Base-by-base conservation (phyloP, 2,329 filamentous ascomycete genomes). In the Neonectria hederae region DNA sequence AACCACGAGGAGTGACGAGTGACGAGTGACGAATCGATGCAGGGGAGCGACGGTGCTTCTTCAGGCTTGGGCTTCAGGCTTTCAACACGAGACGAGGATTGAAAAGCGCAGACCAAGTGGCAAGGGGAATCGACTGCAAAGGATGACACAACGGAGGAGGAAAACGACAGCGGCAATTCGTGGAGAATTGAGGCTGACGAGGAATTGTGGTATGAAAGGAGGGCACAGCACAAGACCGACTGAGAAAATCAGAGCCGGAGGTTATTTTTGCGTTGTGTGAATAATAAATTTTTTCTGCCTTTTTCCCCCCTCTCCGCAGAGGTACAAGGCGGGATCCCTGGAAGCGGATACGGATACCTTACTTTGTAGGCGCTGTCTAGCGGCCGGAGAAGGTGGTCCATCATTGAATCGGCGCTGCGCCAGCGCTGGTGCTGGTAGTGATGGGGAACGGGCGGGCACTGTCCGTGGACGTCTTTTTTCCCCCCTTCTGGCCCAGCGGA, bases 221-320 rank as follows among this genome's bases (percentile, higher is more conserved):
- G 73, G 71, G 70, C 69, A 73, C 72, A 63, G 63, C 66, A 73
- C 68, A 66, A 63, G 62, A 71, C 71, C 63, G 63, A 63, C 62
- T 69, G 61, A 67, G 69, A 68, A 70, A 76, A 76, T 74, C 63
- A 66, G 68, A 72, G 67, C 61, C 73, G 71, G 69, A 76, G 73
- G 73, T 74, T 77, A 73, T 74, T 76, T 77, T 78, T 76, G 72
- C 75, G 72, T 78, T 80, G 74, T 79, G 77, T 77, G 77, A 78
- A 76, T 73, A 79, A 79, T 78, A 79, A 80, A 80, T 78, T 80
- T 80, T 80, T 77, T 73, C 75, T 68, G 54, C 51, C 58, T 71
- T 72, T 69, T 68, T 67, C 67, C 72, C 72, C 57, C 62, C 62
- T 60, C 57, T 64, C 53, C 57, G 65, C 62, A 68, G 59, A 62